A percentile compares a stretch with the other conserved stretches of the same genome.
phyloP scores from a whole-genome alignment of 805 yeast genomes.

The Metschnikowia orientalis region DNA sequence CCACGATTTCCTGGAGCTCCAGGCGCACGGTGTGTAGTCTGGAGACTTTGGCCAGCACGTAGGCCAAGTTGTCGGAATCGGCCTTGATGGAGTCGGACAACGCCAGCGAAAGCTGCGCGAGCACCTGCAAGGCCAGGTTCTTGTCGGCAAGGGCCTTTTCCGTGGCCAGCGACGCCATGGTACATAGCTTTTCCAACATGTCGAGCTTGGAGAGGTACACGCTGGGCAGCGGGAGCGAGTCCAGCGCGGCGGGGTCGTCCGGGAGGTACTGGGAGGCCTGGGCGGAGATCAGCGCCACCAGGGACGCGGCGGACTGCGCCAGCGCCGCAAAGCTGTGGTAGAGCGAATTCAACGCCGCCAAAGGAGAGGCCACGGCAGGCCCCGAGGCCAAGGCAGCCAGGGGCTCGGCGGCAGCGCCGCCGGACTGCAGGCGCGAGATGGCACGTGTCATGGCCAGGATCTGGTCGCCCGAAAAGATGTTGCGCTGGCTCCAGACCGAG shows the following conservation, averaged over 20 bases:
- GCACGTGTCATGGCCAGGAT: slow-evolving; percentile 27
- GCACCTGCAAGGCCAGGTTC: slow-evolving; percentile 22
- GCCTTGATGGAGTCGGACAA: slow-evolving; percentile 26
- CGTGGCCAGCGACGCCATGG: slow-evolving; percentile 28
- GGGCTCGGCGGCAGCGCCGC: slow-evolving; percentile 4
- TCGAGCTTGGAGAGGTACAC: slow-evolving; percentile 38
- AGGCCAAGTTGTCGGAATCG: slow-evolving; percentile 32
- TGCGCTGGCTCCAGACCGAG: slow-evolving; percentile 55
- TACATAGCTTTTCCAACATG: slow-evolving; percentile 35
- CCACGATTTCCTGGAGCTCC: slow-evolving; percentile 30
- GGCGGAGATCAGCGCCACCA: slow-evolving; percentile 35
- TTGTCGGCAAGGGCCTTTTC: slow-evolving; percentile 29
- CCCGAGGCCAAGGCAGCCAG: not conserved
- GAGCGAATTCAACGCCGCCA: slow-evolving; percentile 29
- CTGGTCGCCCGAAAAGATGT: slow-evolving; percentile 34
- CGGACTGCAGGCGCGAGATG: slow-evolving; percentile 18
- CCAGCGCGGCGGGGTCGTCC: slow-evolving; percentile 29
- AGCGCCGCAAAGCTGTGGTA: slow-evolving; percentile 27
- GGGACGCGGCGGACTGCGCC: slow-evolving; percentile 17
- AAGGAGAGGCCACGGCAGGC: slow-evolving; percentile 25
- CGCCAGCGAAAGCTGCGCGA: slow-evolving; percentile 22
- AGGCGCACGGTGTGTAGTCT: slow-evolving; percentile 26
- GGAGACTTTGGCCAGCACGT: slow-evolving; percentile 26
- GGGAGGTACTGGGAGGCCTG: slow-evolving; percentile 38
- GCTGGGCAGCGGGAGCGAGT: slow-evolving; percentile 32